A percentile compares a stretch with the other conserved stretches of the same genome.
Evolutionary conservation across 129 eudicot species (phyloP).

Genomic region (Daucus carota): DH1_v3.0 NC_030384.2:37780001-37780500

Average conservation of each 20-base stretch:
- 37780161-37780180: constrained; percentile 81
- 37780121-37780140: constrained; percentile 48
- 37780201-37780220: constrained; percentile 52
- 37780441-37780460: constrained; percentile 64
- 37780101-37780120: constrained; percentile 72
- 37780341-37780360: constrained; percentile 78
- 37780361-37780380: constrained; percentile 86
- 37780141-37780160: constrained; percentile 49
- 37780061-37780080: constrained; percentile 88
- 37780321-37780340: constrained; percentile 59
- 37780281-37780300: constrained; percentile 46
- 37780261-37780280: constrained; percentile 64
- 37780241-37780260: constrained; percentile 73
- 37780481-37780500: constrained; percentile 11
- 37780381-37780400: constrained; percentile 62
- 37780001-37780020: constrained; percentile 81
- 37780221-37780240: constrained; percentile 79
- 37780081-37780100: constrained; percentile 71
- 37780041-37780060: constrained; percentile 90
- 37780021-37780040: constrained; percentile 68
- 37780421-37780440: constrained; percentile 68
- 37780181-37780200: constrained; percentile 74
- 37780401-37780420: constrained; percentile 64
- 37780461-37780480: constrained; percentile 25
- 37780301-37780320: constrained; percentile 82